phyloP scores from a whole-genome alignment of 805 yeast species.

The Priceomyces fermenticarens region DNA sequence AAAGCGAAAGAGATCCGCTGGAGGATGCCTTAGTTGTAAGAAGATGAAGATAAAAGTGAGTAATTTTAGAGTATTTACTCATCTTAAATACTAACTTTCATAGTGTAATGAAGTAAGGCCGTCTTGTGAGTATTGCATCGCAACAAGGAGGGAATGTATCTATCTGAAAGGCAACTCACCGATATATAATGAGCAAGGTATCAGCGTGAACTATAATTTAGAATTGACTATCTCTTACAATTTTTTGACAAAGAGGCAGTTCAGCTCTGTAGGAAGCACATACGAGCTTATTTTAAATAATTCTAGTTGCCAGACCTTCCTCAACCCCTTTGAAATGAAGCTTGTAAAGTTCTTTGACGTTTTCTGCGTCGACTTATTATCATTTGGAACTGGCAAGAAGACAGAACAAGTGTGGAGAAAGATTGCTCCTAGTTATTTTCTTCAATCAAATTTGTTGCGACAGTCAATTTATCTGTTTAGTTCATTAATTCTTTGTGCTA shows the following conservation, averaged over 20 bases:
- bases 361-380: constrained; percentile 24
- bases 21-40: constrained; percentile 11
- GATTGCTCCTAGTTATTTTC: constrained; percentile 23
- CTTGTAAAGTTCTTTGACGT: constrained; percentile 18
- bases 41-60: constrained; percentile 12
- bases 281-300: too few relatives aligned
- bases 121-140: constrained; percentile 23
- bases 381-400: constrained; percentile 18
- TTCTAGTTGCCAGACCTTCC: too few relatives aligned
- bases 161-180: constrained; percentile 7
- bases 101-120: constrained; percentile 24
- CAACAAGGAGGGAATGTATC: constrained; percentile 18
- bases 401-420: constrained; percentile 24
- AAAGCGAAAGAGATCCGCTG: constrained; percentile 1
- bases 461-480: constrained; percentile 20
- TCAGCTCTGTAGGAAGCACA: too few relatives aligned
- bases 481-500: not conserved
- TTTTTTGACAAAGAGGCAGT: too few relatives aligned
- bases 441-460: constrained; percentile 22
- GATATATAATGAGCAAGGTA: too few relatives aligned
- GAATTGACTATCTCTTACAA: too few relatives aligned
- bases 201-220: too few relatives aligned
- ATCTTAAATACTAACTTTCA: not conserved
- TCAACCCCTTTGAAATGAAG: constrained; percentile 8
- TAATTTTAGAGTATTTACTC: not conserved